Conservation (phyloP, 2,329 filamentous ascomycete species). For the Arachnopeziza araneosa region DNA sequence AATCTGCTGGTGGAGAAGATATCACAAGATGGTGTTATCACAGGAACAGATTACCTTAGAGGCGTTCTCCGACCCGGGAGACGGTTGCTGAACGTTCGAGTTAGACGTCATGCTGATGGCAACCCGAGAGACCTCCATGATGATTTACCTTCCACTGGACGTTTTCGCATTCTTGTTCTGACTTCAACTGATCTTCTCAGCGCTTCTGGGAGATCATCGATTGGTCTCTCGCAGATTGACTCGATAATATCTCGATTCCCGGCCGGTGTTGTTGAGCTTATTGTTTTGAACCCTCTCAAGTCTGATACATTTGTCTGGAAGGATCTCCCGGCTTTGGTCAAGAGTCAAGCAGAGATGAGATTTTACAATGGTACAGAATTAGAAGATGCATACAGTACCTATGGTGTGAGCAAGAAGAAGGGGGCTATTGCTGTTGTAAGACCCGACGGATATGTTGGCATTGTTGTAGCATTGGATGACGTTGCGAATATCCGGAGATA, state of each 20-base stretch:
- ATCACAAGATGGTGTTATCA: not conserved
- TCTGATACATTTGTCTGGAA: slow-evolving; percentile 10
- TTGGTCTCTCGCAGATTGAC: not conserved
- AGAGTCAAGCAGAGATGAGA: slow-evolving; percentile 63
- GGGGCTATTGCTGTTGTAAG: slow-evolving; percentile 57
- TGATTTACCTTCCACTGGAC: slow-evolving; percentile 10
- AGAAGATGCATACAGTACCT: slow-evolving; percentile 56
- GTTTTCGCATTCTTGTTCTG: slow-evolving; percentile 1
- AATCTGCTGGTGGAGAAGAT: slow-evolving; percentile 11
- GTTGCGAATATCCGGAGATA: not conserved
- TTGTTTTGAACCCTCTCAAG: slow-evolving; percentile 43
- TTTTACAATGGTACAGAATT: slow-evolving; percentile 40
- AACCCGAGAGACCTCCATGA: slow-evolving; percentile 26
- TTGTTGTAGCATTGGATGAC: slow-evolving; percentile 39
- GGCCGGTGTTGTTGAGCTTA: slow-evolving; percentile 62
- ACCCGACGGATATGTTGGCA: slow-evolving; percentile 68
- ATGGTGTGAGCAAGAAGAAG: slow-evolving; percentile 58
- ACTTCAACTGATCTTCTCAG: slow-evolving; percentile 2
- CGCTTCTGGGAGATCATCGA: slow-evolving; percentile 5
- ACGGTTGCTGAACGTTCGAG: slow-evolving; percentile 23
- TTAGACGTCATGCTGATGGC: slow-evolving; percentile 26
- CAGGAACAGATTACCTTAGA: slow-evolving; percentile 14
- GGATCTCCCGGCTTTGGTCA: slow-evolving; percentile 44
- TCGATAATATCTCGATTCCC: slow-evolving; percentile 26
- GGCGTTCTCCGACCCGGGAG: slow-evolving; percentile 26